Conservation (phyloP, 129 eudicot species). For the Flaveria trinervia region DNA sequence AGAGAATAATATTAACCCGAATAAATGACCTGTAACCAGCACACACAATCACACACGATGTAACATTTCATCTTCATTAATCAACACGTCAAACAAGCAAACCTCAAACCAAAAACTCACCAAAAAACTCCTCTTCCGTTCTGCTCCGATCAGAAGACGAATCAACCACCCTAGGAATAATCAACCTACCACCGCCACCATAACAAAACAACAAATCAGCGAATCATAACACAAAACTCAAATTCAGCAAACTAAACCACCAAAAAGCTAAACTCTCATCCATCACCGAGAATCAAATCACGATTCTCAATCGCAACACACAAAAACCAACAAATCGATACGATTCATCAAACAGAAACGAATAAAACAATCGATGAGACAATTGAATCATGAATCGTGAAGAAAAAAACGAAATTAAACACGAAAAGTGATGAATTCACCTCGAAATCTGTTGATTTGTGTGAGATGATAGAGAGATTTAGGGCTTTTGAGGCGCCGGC, state of each 20-base stretch:
- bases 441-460: slow-evolving; percentile 19
- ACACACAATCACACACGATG: slow-evolving; percentile 7
- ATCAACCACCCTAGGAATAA: slow-evolving; percentile 26
- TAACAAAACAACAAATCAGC: slow-evolving; percentile 3
- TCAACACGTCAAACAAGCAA: background rate
- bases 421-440: slow-evolving; percentile 22
- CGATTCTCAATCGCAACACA: background rate
- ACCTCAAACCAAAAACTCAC: slow-evolving; percentile 16
- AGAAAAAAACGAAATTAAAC: background rate
- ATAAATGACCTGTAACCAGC: slow-evolving; percentile 18
- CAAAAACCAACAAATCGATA: slow-evolving; percentile 15
- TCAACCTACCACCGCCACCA: slow-evolving; percentile 1
- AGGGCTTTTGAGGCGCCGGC: slow-evolving; percentile 75
- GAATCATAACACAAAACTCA: slow-evolving; percentile 2
- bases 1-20: background rate
- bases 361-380: background rate
- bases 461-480: slow-evolving; percentile 31
- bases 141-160: slow-evolving; percentile 20
- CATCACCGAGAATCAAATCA: background rate
- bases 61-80: background rate
- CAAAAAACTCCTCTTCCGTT: slow-evolving; percentile 19
- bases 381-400: slow-evolving; percentile 22
- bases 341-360: background rate
- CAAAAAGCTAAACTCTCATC: background rate
- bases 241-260: slow-evolving; percentile 10